Evolutionary conservation across 2,329 filamentous ascomycete genomes (phyloP), one percentile per base, ranked within the genome.

Genomic region (Fusarium albidum): DNA sequence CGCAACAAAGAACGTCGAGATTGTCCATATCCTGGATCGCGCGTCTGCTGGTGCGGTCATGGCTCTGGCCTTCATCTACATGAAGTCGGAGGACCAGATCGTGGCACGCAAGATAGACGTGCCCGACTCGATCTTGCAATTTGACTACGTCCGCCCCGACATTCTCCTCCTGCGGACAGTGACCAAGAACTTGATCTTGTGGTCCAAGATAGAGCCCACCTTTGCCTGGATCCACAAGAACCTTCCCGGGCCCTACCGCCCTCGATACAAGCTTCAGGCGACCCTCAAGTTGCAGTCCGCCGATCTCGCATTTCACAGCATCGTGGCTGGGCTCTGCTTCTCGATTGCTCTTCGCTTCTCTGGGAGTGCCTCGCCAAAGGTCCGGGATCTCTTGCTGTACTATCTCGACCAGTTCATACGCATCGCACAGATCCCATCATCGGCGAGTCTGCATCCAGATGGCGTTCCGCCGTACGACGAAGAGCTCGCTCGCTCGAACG

Each of bases 111-210:
- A 97, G 77, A 88, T 99, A 45, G 92, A 98, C 70, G 87, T 98
- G 1, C 96, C 96, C 1, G 90, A 96, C 61, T 96, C 95, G 0
- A 77, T 90, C 21, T 82, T 95, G 28, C 93, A 98, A 63, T 98
- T 96, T 70, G 95, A 98, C 70, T 97, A 98, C 69, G 89, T 98
- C 14, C 87, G 95, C 3, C 95, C 95, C 0, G 95, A 99, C 69
- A 87, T 97, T 34, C 89, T 99, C 59, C 84, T 99, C 7, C 80
- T 99, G 10, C 87, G 95, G 14, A 97, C 94, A 0, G 80, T 98
- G 27, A 90, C 95, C 10, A 91, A 89, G 69, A 92, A 98, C 69
- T 72, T 99, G 32, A 96, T 99, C 61, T 85, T 98, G 76, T 99
- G 95, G 95, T 89, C 89, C 58, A 80, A 85, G 53, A 95, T 99